Evolutionary conservation across 441 rosid species (phyloP).

Genomic region (Gossypium laxum): DNA sequence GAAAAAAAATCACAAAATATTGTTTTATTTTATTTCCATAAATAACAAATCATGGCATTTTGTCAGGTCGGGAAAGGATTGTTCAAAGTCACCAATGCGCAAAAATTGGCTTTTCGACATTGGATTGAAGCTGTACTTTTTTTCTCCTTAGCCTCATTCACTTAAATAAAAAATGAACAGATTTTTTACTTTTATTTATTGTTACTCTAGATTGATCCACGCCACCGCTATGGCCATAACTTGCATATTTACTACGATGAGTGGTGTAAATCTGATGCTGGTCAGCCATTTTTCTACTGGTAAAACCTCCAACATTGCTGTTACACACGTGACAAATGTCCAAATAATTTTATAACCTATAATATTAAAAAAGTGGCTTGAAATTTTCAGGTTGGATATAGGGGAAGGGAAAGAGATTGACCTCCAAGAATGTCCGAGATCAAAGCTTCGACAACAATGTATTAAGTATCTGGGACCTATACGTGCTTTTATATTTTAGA

Average conservation of each 20-base stretch:
- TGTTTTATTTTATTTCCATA: too few species aligned
- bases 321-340: too few species aligned
- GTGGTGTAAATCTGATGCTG: constrained; percentile 61
- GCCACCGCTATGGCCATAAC: constrained; percentile 79
- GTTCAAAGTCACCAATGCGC: constrained; percentile 62
- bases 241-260: constrained; percentile 62
- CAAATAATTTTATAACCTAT: not conserved
- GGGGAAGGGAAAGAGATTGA: constrained; percentile 78
- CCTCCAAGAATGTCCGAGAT: constrained; percentile 50
- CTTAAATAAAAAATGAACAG: not conserved
- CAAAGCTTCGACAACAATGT: constrained; percentile 60
- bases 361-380: too few species aligned
- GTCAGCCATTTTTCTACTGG: constrained; percentile 90
- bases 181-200: not conserved
- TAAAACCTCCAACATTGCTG: constrained; percentile 14
- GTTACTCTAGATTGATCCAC: constrained; percentile 64
- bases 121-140: constrained; percentile 87
- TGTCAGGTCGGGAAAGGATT: constrained; percentile 76
- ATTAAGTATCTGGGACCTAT: constrained; percentile 86
- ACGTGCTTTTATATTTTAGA: constrained; percentile 19
- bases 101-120: constrained; percentile 81
- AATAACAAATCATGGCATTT: not conserved
- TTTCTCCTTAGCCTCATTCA: not conserved
- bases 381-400: constrained; percentile 56
- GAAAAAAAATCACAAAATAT: not conserved